phyloP scores from a whole-genome alignment of 1,284 basidiomycete species.

The Peniophora sp. region DNA sequence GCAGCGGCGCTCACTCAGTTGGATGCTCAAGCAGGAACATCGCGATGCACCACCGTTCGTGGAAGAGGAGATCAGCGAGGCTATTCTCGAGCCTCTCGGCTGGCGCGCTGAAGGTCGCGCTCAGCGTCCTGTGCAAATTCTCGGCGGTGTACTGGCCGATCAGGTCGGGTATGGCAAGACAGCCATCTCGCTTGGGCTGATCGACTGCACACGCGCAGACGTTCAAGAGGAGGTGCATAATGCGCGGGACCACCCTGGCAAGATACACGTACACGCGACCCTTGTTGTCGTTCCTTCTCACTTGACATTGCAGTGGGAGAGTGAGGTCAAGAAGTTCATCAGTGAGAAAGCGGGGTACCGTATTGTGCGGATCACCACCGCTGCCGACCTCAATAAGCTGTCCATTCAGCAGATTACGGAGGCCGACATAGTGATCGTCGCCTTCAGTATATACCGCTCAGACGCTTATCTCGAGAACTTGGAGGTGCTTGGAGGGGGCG shows the following conservation, averaged over 20 bases:
- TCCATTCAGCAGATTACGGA: conserved; percentile 74
- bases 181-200: conserved; percentile 86
- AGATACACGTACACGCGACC: conserved; percentile 72
- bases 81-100: conserved; percentile 75
- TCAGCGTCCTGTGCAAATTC: conserved; percentile 64
- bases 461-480: conserved; percentile 74
- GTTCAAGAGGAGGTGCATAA: conserved; percentile 50
- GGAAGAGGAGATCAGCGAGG: conserved; percentile 93
- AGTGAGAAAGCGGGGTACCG: conserved; percentile 41
- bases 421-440: conserved; percentile 85
- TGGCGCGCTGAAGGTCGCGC: conserved; percentile 94
- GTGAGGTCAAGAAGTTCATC: conserved; percentile 81
- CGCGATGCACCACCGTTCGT: conserved; percentile 64
- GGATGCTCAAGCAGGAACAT: conserved; percentile 87
- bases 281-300: conserved; percentile 87
- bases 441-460: conserved; percentile 83
- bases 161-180: conserved; percentile 97
- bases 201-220: conserved; percentile 58
- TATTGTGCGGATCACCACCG: conserved; percentile 64
- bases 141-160: conserved; percentile 91
- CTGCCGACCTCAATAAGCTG: conserved; percentile 64
- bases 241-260: conserved; percentile 51
- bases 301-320: conserved; percentile 84
- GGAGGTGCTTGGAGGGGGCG: conserved; percentile 59
- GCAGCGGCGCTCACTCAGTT: conserved; percentile 84